These are phyloP conservation scores for Auricularia sp. DNA, from an alignment of 768 basidiomycete species.

Conservation along the genomic window DNA sequence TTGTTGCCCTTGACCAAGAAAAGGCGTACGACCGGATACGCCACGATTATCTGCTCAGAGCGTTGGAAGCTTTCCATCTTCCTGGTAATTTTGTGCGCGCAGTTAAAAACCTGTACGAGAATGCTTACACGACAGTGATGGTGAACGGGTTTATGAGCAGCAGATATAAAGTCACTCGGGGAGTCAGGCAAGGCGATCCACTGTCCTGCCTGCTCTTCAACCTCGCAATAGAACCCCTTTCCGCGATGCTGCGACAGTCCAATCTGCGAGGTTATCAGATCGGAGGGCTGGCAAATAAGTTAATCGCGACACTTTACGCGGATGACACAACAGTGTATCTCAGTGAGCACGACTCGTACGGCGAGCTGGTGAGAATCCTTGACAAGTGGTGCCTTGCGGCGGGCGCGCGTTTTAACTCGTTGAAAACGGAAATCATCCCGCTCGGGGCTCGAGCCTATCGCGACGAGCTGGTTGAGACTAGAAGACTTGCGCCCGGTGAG, in stretches of 20 bases:
- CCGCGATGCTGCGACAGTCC: conserved; percentile 24
- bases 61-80: conserved; percentile 3
- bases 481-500: conserved; percentile 7
- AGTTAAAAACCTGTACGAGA: conserved; percentile 21
- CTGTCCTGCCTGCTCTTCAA: too few relatives aligned
- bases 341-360: conserved; percentile 18
- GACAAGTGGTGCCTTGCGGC: conserved; percentile 32
- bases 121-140: conserved; percentile 21
- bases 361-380: conserved; percentile 20
- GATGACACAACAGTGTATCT: conserved; percentile 34
- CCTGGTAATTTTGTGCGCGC: conserved; percentile 14
- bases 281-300: conserved; percentile 6
- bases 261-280: conserved; percentile 14
- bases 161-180: conserved; percentile 19
- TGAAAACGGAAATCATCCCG: conserved; percentile 32
- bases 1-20: conserved; percentile 13
- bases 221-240: too few relatives aligned
- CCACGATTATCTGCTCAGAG: conserved; percentile 12
- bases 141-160: conserved; percentile 24
- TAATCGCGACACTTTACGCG: conserved; percentile 29
- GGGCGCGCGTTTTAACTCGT: conserved; percentile 31
- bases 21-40: conserved; percentile 15
- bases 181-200: too few relatives aligned
- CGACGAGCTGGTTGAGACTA: conserved; percentile 5
- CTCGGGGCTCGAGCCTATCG: conserved; percentile 14